A percentile compares a stretch with the other conserved stretches of the same genome.
phyloP scores from a whole-genome alignment of 371 early-diverging fungal species.

The Aphelidium insulamus region DNA sequence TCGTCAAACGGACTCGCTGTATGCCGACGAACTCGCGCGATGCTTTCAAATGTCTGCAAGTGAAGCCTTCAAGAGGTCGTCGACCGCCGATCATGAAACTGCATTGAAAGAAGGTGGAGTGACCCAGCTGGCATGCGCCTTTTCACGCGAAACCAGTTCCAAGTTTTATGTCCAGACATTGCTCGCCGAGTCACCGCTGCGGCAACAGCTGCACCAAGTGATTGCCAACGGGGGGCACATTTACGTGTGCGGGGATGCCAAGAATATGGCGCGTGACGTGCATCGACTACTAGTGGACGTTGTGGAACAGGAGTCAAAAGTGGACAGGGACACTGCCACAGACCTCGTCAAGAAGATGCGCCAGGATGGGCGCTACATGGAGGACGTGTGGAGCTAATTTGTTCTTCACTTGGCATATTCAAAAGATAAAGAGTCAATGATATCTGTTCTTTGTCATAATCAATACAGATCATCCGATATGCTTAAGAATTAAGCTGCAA shows the following conservation, averaged over 20 bases:
- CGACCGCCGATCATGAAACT: slow-evolving; percentile 34
- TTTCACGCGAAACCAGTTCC: slow-evolving; percentile 50
- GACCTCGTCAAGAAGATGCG: slow-evolving; percentile 62
- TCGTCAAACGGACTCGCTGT: slow-evolving; percentile 59
- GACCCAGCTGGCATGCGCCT: slow-evolving; percentile 30
- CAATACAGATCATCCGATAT: too few relatives aligned
- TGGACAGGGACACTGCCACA: slow-evolving; percentile 39
- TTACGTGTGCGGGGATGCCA: slow-evolving; percentile 91
- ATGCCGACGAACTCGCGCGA: slow-evolving; percentile 61
- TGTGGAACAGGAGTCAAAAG: slow-evolving; percentile 38
- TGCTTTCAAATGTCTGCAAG: too few relatives aligned
- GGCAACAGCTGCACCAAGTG: slow-evolving; percentile 41
- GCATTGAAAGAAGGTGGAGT: slow-evolving; percentile 1
- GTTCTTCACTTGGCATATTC: slow-evolving; percentile 2
- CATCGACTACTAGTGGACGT: slow-evolving; percentile 36
- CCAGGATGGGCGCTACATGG: slow-evolving; percentile 59
- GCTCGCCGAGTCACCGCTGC: slow-evolving; percentile 38
- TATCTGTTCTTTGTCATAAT: too few relatives aligned
- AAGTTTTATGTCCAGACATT: slow-evolving; percentile 80
- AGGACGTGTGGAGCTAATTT: slow-evolving; percentile 76
- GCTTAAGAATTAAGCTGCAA: too few relatives aligned
- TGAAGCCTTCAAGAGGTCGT: slow-evolving; percentile 6
- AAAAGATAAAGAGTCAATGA: slow-evolving; percentile 1
- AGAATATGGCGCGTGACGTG: slow-evolving; percentile 87
- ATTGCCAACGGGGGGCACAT: slow-evolving; percentile 60